phyloP scores from a whole-genome alignment of 2,329 filamentous ascomycete genomes.

The Gnomoniopsis sp. region DNA sequence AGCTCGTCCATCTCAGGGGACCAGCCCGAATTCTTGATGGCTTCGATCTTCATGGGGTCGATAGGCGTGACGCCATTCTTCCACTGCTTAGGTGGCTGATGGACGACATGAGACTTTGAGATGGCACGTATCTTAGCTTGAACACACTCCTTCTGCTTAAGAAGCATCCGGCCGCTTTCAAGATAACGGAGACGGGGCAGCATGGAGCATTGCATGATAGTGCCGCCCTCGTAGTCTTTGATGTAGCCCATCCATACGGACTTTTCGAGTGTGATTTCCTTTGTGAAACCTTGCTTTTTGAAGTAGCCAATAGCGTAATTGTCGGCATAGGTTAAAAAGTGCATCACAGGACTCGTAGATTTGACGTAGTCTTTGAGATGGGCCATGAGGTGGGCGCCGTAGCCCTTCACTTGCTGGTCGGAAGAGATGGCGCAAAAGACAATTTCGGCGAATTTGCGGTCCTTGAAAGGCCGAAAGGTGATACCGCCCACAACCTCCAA shows the following conservation, averaged over 20 bases:
- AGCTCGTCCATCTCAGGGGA: conserved; percentile 97
- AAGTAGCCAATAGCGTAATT: conserved; percentile 99
- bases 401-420: conserved; percentile 97
- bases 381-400: conserved; percentile 96
- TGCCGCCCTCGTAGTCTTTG: conserved; percentile 98
- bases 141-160: conserved; percentile 95
- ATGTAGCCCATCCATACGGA: conserved; percentile 99
- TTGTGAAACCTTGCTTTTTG: conserved; percentile 98
- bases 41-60: conserved; percentile 80
- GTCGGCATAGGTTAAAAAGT: conserved; percentile 97
- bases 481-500: conserved; percentile 95
- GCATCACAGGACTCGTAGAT: conserved; percentile 94
- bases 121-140: conserved; percentile 93
- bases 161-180: conserved; percentile 85
- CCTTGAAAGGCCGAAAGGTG: conserved; percentile 91
- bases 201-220: conserved; percentile 99
- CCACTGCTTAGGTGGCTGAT: conserved; percentile 84
- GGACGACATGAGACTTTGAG: conserved; percentile 82
- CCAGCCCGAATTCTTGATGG: conserved; percentile 92
- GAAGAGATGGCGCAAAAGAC: conserved; percentile 98
- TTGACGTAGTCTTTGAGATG: conserved; percentile 98
- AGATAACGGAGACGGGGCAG: conserved; percentile 91
- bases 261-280: conserved; percentile 90
- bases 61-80: conserved; percentile 69
- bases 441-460: conserved; percentile 91